Evolutionary conservation across 306 rosid species (phyloP).

Genomic region (Coriaria nepalensis): DNA sequence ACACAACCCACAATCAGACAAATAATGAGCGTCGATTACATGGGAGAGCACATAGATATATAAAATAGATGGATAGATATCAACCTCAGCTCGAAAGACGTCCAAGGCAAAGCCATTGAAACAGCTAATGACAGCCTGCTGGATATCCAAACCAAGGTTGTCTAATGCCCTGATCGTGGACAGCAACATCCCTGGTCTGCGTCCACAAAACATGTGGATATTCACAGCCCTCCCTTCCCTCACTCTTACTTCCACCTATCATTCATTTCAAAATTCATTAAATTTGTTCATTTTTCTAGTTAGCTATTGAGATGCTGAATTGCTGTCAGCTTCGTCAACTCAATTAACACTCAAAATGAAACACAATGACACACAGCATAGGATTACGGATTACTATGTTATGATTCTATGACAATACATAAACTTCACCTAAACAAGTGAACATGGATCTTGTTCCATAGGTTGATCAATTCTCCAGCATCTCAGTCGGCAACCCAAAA

Average conservation of each 20-base stretch:
- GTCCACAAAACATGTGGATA: constrained; percentile 92
- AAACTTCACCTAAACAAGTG: neutral
- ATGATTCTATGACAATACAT: neutral
- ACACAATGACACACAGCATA: no score
- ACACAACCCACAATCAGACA: constrained; percentile 7
- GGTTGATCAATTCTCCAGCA: no score
- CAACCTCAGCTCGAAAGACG: constrained; percentile 90
- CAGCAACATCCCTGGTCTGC: constrained; percentile 83
- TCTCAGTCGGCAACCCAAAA: neutral
- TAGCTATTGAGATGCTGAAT: no score
- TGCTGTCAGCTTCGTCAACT: no score
- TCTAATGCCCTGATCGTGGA: constrained; percentile 88
- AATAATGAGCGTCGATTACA: neutral
- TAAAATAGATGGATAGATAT: constrained; percentile 4
- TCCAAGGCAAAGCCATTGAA: constrained; percentile 96
- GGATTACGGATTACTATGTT: no score
- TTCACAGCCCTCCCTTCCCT: constrained; percentile 93
- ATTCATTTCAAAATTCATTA: neutral
- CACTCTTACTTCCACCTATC: constrained; percentile 73
- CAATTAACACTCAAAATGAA: no score
- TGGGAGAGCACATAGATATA: neutral
- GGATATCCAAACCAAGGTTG: constrained; percentile 83
- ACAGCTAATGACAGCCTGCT: constrained; percentile 97
- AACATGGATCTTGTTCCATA: no score
- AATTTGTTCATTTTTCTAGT: no score